A percentile compares a stretch with the other conserved stretches of the same genome.
phyloP scores from a whole-genome alignment of 208 protist genomes.

The Novymonas esmeraldas region DNA sequence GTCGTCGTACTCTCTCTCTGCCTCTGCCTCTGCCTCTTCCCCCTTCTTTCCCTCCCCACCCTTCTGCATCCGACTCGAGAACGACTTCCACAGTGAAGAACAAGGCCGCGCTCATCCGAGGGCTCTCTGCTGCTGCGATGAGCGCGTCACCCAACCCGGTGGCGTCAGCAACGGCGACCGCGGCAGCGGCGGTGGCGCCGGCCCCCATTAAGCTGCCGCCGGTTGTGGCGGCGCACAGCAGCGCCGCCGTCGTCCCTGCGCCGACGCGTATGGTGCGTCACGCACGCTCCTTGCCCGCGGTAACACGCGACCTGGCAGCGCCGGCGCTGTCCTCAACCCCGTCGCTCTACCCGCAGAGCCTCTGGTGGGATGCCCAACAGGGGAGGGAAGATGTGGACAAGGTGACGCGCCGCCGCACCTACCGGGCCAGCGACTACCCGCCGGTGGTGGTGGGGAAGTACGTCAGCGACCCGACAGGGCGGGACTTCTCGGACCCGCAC shows the following conservation, averaged over 20 bases:
- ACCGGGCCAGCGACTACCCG: conserved; percentile 41
- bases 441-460: conserved; percentile 74
- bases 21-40: no score
- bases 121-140: conserved; percentile 34
- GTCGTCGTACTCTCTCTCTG: neutral
- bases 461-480: conserved; percentile 65
- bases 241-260: neutral
- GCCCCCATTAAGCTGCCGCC: conserved; percentile 12
- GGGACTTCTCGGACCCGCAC: conserved; percentile 83
- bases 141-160: conserved; percentile 20
- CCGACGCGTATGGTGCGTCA: conserved; percentile 24
- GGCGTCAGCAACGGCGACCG: no score
- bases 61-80: no score
- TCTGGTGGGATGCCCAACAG: conserved; percentile 61
- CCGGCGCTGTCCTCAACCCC: conserved; percentile 13
- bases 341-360: conserved; percentile 72
- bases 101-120: conserved; percentile 27
- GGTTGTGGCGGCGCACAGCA: conserved; percentile 1
- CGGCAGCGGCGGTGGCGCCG: conserved; percentile 4
- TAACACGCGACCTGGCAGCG: conserved; percentile 11
- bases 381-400: conserved; percentile 55
- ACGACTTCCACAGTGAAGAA: conserved; percentile 27
- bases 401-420: conserved; percentile 53
- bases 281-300: conserved; percentile 18
- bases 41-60: neutral